phyloP scores from a whole-genome alignment of 2,329 filamentous ascomycete species.

The Ophiostoma ips region DNA sequence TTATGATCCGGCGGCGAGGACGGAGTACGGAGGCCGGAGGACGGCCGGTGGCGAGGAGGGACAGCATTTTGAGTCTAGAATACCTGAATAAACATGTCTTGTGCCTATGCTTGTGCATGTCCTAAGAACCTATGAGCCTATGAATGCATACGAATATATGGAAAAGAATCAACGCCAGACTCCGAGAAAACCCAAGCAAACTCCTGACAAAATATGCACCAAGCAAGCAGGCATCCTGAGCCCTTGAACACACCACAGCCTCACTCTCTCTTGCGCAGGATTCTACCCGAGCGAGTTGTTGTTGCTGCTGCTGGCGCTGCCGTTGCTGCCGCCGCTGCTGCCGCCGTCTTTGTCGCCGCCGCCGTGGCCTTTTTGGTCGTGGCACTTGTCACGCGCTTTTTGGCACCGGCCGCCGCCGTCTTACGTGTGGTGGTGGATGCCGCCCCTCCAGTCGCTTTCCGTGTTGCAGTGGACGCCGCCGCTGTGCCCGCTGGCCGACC shows the following conservation, averaged over 20 bases:
- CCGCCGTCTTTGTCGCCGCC: slow-evolving; percentile 26
- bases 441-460: neutral
- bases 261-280: slow-evolving; percentile 40
- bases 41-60: too few species aligned
- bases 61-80: too few species aligned
- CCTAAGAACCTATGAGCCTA: too few species aligned
- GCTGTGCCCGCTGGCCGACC: slow-evolving; percentile 4
- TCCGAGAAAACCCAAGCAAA: neutral
- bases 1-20: too few species aligned
- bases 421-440: neutral
- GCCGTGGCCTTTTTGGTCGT: slow-evolving; percentile 35
- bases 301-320: slow-evolving; percentile 11
- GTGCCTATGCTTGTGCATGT: too few species aligned
- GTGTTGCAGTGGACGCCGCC: neutral
- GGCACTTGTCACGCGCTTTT: slow-evolving; percentile 34
- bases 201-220: neutral
- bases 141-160: too few species aligned
- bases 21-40: too few species aligned
- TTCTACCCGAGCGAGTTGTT: slow-evolving; percentile 32
- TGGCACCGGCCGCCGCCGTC: slow-evolving; percentile 29
- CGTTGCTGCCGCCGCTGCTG: slow-evolving; percentile 19
- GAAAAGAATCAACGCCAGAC: too few species aligned
- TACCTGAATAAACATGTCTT: too few species aligned
- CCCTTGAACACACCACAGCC: too few species aligned
- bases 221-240: neutral